Evolutionary conservation across 31 red algal genomes (phyloP).

Genomic region (Endocladia muricata): DNA sequence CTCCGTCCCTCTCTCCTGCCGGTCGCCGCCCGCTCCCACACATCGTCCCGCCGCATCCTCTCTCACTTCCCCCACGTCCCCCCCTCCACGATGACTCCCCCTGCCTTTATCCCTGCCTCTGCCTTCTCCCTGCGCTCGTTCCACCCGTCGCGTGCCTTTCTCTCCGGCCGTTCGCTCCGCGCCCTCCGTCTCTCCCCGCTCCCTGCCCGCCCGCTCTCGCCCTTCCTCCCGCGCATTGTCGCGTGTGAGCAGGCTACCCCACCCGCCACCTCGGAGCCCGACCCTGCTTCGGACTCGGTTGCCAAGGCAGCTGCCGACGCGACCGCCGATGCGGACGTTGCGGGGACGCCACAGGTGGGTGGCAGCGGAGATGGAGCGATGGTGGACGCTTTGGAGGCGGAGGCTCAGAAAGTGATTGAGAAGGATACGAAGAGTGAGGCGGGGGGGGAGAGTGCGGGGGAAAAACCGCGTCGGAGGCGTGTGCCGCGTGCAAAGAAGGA

Average conservation of each 20-base stretch:
- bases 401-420: not conserved
- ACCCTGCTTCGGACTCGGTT: not conserved
- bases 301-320: not conserved
- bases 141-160: not conserved
- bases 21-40: no score
- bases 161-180: not conserved
- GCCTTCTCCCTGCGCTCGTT: not conserved
- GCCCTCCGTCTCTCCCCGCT: not conserved
- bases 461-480: conserved; percentile 20
- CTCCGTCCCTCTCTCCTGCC: no score
- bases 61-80: no score
- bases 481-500: conserved; percentile 31
- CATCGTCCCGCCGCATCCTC: no score
- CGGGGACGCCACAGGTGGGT: not conserved
- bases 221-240: not conserved
- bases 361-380: not conserved
- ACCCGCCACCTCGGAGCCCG: not conserved
- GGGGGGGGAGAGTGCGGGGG: not conserved
- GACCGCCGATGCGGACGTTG: not conserved
- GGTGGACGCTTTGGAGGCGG: not conserved
- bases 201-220: not conserved
- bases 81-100: not conserved
- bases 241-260: not conserved
- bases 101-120: conserved; percentile 10
- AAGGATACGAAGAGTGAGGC: not conserved